Conservation (phyloP, 805 yeast genomes). For the Candida adriatica region DNA sequence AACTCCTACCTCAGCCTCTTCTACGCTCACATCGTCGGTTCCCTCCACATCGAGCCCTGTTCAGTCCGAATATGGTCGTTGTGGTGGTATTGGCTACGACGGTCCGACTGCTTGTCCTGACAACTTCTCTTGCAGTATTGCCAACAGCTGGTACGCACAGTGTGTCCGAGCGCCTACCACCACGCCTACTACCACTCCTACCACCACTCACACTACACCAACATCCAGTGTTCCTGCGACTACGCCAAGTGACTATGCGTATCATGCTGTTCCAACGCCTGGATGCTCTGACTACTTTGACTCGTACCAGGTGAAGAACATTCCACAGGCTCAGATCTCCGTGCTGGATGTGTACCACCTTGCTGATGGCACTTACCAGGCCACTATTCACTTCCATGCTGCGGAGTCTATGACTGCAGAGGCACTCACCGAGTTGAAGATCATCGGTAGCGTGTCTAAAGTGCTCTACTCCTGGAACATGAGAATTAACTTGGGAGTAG, state of each 20-base stretch:
- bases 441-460: conserved; percentile 6
- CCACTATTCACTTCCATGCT: conserved; percentile 6
- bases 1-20: not conserved
- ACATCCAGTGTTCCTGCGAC: not conserved
- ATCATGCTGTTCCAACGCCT: too few species aligned
- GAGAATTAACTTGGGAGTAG: conserved; percentile 2
- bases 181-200: conserved; percentile 1
- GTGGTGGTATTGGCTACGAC: conserved; percentile 14
- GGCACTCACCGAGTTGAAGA: conserved; percentile 10
- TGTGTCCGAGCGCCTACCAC: conserved; percentile 11
- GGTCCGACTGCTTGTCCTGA: conserved; percentile 10
- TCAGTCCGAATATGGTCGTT: conserved; percentile 6
- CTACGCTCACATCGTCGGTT: not conserved
- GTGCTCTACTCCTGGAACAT: conserved; percentile 7
- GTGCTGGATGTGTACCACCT: conserved; percentile 6
- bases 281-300: not conserved
- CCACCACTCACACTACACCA: not conserved
- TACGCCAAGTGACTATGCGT: too few species aligned
- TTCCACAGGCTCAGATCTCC: conserved; percentile 10
- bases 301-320: not conserved
- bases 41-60: not conserved
- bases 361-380: conserved; percentile 8
- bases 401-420: conserved; percentile 4
- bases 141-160: conserved; percentile 13
- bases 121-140: conserved; percentile 9